Conservation (phyloP, 345 rosid genomes). For the Mercurialis annua region DNA sequence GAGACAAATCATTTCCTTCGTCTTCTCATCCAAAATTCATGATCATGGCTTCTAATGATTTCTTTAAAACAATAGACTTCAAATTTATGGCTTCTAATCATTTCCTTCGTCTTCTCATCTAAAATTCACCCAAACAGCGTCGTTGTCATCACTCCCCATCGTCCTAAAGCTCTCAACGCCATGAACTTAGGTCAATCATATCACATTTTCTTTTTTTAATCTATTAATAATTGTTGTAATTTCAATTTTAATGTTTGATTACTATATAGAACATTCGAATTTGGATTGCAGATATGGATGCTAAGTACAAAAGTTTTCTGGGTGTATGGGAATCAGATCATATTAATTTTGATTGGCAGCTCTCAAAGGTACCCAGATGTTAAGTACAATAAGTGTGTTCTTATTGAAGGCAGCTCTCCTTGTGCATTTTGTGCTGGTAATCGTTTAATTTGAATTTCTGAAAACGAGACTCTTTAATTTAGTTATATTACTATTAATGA, state of each 20-base stretch:
- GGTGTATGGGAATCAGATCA: conserved; percentile 89
- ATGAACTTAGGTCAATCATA: conserved; percentile 85
- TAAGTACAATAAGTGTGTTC: too few relatives aligned
- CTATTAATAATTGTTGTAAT: neutral
- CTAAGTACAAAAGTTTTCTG: conserved; percentile 61
- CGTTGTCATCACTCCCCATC: conserved; percentile 88
- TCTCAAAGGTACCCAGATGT: too few relatives aligned
- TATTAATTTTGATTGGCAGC: too few relatives aligned
- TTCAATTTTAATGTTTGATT: neutral
- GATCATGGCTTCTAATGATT: conserved; percentile 52
- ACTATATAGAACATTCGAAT: neutral
- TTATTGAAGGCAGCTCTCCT: conserved; percentile 66
- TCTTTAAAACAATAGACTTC: conserved; percentile 74
- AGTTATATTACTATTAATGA: too few relatives aligned
- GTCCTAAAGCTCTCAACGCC: conserved; percentile 95
- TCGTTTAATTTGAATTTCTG: too few relatives aligned
- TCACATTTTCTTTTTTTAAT: neutral
- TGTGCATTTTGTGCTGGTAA: conserved; percentile 92
- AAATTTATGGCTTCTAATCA: too few relatives aligned
- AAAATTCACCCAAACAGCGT: conserved; percentile 74
- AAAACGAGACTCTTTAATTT: too few relatives aligned
- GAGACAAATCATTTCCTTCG: conserved; percentile 19
- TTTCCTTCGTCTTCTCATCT: too few relatives aligned
- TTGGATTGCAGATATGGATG: conserved; percentile 61
- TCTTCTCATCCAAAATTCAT: conserved; percentile 32